Conservation (phyloP, 176 grass and related monocot genomes). For the Secale cereale region DNA sequence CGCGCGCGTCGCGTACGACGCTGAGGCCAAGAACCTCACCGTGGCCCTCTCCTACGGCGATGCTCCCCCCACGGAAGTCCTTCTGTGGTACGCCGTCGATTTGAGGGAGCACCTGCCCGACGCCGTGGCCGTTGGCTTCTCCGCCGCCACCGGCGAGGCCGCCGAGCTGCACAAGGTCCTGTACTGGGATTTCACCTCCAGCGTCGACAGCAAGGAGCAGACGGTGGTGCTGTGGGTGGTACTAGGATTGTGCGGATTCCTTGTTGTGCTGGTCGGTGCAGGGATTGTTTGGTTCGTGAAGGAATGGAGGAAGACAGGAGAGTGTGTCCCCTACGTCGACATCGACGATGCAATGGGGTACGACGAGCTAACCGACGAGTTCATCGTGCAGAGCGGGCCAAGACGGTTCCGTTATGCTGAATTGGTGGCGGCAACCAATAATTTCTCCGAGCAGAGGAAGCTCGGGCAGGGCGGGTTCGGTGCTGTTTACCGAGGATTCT, state of each 20-base stretch:
- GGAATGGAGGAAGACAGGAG: slow-evolving; percentile 43
- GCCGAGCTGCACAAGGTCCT: slow-evolving; percentile 68
- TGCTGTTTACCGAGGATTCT: slow-evolving; percentile 60
- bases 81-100: slow-evolving; percentile 54
- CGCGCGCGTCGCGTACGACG: slow-evolving; percentile 70
- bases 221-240: slow-evolving; percentile 34
- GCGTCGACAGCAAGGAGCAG: slow-evolving; percentile 36
- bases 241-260: slow-evolving; percentile 23
- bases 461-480: slow-evolving; percentile 83
- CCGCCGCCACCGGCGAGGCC: slow-evolving; percentile 59
- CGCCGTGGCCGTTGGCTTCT: slow-evolving; percentile 61
- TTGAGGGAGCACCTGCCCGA: slow-evolving; percentile 49
- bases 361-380: slow-evolving; percentile 56
- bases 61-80: slow-evolving; percentile 15
- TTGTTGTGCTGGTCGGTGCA: slow-evolving; percentile 31
- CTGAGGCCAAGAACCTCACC: slow-evolving; percentile 43
- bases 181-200: slow-evolving; percentile 82
- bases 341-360: slow-evolving; percentile 41
- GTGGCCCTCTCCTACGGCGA: slow-evolving; percentile 65
- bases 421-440: slow-evolving; percentile 54
- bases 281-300: slow-evolving; percentile 49
- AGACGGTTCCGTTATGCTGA: slow-evolving; percentile 53
- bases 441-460: slow-evolving; percentile 67
- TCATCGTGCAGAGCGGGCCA: slow-evolving; percentile 50
- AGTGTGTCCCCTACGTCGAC: slow-evolving; percentile 19